Percentiles rank a stretch among this genome's conserved stretches.
Evolutionary conservation across 1,284 basidiomycete genomes (phyloP).

Genomic region (Psilocybe mexicana): DNA sequence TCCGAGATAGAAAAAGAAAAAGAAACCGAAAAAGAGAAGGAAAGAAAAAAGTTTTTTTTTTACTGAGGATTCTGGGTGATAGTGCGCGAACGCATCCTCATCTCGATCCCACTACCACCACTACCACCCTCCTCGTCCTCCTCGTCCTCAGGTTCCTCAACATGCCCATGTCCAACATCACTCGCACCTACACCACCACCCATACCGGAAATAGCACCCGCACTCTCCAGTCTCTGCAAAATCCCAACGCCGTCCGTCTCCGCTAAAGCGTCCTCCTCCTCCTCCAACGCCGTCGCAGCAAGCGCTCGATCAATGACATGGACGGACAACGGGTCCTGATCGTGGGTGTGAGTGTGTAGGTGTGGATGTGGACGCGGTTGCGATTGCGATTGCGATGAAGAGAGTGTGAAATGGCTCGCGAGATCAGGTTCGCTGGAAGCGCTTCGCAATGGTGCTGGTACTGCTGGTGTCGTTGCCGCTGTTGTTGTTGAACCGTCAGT

Average conservation of each 20-base stretch:
- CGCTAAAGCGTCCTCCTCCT: background rate
- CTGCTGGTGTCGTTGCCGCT: background rate
- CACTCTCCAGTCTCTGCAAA: slow-evolving; percentile 1
- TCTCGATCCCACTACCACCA: slow-evolving; percentile 8
- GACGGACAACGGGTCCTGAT: background rate
- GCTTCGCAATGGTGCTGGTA: background rate
- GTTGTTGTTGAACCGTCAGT: too few species aligned
- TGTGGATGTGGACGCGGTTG: too few species aligned
- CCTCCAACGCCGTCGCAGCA: background rate
- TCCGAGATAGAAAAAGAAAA: background rate
- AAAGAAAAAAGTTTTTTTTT: too few species aligned
- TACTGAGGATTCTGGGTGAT: background rate
- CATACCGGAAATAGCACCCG: background rate
- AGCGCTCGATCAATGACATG: background rate
- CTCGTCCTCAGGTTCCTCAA: background rate
- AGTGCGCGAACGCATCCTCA: slow-evolving; percentile 11
- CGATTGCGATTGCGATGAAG: background rate
- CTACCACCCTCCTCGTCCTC: slow-evolving; percentile 9
- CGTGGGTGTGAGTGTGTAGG: too few species aligned
- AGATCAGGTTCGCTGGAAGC: slow-evolving; percentile 22
- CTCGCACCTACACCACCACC: background rate
- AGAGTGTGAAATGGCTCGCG: slow-evolving; percentile 14
- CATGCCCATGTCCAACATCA: background rate
- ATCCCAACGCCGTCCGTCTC: slow-evolving; percentile 6
- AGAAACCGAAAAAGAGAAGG: too few species aligned